Percentiles rank a stretch among this genome's conserved stretches.
phyloP scores from a whole-genome alignment of 108 stramenopile species.

The Discostella pseudostelligera region DNA sequence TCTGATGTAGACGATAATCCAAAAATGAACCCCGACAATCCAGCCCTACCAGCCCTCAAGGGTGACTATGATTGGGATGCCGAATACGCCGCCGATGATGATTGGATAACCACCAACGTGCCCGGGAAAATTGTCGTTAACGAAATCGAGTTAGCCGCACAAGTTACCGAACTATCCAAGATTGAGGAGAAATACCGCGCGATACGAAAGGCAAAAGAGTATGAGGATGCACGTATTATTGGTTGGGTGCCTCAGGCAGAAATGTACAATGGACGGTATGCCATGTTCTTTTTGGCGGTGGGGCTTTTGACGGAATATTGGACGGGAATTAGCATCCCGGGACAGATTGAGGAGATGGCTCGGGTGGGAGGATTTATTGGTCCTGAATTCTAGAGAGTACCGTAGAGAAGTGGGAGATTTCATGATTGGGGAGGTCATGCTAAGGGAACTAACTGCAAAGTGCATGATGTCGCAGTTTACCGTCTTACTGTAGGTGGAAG shows the following conservation, averaged over 20 bases:
- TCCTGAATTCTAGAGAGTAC: constrained; percentile 40
- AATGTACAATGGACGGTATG: constrained; percentile 81
- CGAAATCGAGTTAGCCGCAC: constrained; percentile 78
- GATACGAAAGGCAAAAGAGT: constrained; percentile 59
- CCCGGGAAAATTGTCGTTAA: constrained; percentile 85
- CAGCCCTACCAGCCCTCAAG: constrained; percentile 74
- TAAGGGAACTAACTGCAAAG: neutral
- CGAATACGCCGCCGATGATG: constrained; percentile 74
- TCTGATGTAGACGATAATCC: constrained; percentile 46
- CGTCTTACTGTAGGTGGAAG: neutral
- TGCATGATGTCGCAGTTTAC: too few species aligned
- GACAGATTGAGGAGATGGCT: constrained; percentile 91
- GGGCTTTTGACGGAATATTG: constrained; percentile 91
- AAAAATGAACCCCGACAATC: constrained; percentile 71
- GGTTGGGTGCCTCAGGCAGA: constrained; percentile 82
- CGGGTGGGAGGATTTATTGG: constrained; percentile 88
- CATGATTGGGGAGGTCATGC: neutral
- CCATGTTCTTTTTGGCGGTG: constrained; percentile 93
- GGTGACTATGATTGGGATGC: constrained; percentile 90
- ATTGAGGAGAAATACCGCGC: constrained; percentile 78
- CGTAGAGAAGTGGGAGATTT: neutral
- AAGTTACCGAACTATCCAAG: constrained; percentile 64
- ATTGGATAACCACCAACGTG: constrained; percentile 84
- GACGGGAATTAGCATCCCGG: constrained; percentile 89
- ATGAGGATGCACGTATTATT: constrained; percentile 63